phyloP scores from a whole-genome alignment of 306 rosid genomes.

The Echinosophora koreensis region DNA sequence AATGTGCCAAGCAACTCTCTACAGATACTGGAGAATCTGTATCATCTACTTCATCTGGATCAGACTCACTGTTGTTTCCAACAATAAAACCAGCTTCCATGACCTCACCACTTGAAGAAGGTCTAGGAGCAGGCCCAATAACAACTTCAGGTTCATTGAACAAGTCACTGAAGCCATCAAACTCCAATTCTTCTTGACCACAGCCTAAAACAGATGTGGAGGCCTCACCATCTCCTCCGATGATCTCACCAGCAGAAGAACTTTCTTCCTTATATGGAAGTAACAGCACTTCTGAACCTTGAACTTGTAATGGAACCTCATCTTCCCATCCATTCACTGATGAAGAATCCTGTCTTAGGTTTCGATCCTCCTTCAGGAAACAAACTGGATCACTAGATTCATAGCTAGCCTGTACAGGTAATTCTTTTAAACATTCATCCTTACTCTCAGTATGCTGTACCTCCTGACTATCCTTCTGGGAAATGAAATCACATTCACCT shows the following conservation, averaged over 20 bases:
- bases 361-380: slow-evolving; percentile 44
- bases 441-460: slow-evolving; percentile 56
- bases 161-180: slow-evolving; percentile 86
- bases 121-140: slow-evolving; percentile 75
- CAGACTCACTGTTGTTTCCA: slow-evolving; percentile 78
- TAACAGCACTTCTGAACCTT: slow-evolving; percentile 72
- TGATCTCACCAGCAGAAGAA: slow-evolving; percentile 53
- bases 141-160: slow-evolving; percentile 85
- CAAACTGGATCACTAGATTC: slow-evolving; percentile 55
- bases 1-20: slow-evolving; percentile 89
- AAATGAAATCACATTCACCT: slow-evolving; percentile 50
- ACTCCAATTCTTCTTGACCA: slow-evolving; percentile 67
- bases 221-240: slow-evolving; percentile 64
- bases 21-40: slow-evolving; percentile 86
- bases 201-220: slow-evolving; percentile 64
- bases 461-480: slow-evolving; percentile 49
- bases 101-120: slow-evolving; percentile 60
- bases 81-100: slow-evolving; percentile 58
- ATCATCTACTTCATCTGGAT: slow-evolving; percentile 96
- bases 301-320: slow-evolving; percentile 79
- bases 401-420: slow-evolving; percentile 50
- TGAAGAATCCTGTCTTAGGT: slow-evolving; percentile 52
- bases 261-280: slow-evolving; percentile 82
- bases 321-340: slow-evolving; percentile 69
- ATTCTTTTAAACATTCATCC: slow-evolving; percentile 47